phyloP scores from a whole-genome alignment of 2,329 filamentous ascomycete genomes.

The Sporothrix curviconia region DNA sequence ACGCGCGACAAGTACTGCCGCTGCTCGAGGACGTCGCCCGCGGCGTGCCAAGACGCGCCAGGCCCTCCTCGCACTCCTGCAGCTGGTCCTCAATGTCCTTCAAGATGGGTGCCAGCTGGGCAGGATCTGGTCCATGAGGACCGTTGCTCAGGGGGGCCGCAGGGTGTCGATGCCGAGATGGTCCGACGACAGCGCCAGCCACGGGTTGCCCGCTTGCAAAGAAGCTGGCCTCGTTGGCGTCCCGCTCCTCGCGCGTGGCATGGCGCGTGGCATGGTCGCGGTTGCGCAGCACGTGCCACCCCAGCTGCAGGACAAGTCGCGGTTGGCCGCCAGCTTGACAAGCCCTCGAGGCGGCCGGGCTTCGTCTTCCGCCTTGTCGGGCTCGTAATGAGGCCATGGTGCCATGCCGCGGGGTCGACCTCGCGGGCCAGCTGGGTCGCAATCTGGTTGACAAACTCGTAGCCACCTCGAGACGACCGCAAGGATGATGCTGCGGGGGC shows the following conservation, averaged over 20 bases:
- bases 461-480: slow-evolving; percentile 51
- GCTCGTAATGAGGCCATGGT: too few relatives aligned
- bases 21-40: slow-evolving; percentile 18
- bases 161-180: slow-evolving; percentile 44
- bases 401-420: slow-evolving; percentile 27
- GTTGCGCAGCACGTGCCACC: slow-evolving; percentile 49
- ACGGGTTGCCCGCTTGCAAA: slow-evolving; percentile 34
- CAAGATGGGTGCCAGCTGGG: slow-evolving; percentile 40
- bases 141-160: slow-evolving; percentile 41
- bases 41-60: slow-evolving; percentile 28
- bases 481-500: slow-evolving; percentile 52
- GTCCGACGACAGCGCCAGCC: slow-evolving; percentile 29
- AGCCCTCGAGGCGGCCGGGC: slow-evolving; percentile 39
- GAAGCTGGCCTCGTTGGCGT: slow-evolving; percentile 36
- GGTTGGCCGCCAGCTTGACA: slow-evolving; percentile 38
- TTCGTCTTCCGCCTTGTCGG: slow-evolving; percentile 58
- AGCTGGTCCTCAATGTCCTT: slow-evolving; percentile 35
- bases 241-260: slow-evolving; percentile 28
- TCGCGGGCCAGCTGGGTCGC: slow-evolving; percentile 45
- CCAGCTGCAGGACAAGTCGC: slow-evolving; percentile 41
- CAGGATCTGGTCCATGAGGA: slow-evolving; percentile 43
- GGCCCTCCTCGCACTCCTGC: slow-evolving; percentile 24
- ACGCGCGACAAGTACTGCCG: slow-evolving; percentile 26
- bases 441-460: slow-evolving; percentile 52
- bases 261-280: slow-evolving; percentile 33